Conservation (phyloP, 1,284 basidiomycete species). For the Moniliella sp. region DNA sequence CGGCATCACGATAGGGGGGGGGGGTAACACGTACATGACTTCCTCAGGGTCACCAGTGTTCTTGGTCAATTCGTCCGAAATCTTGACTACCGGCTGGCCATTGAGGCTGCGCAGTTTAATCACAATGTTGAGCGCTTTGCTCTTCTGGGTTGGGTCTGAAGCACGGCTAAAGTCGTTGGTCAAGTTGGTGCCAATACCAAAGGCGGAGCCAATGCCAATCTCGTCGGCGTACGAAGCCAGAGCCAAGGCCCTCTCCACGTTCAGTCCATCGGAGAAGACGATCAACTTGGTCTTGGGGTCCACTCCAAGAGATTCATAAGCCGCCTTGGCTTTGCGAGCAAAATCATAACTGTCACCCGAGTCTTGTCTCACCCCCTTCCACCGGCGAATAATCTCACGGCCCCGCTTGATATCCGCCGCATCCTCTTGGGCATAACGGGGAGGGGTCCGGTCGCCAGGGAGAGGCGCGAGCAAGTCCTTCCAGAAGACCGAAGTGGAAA, state of each 20-base stretch:
- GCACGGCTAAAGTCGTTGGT: constrained; percentile 17
- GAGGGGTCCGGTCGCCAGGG: neutral
- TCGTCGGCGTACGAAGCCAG: constrained; percentile 11
- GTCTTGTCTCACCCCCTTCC: constrained; percentile 28
- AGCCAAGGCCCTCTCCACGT: constrained; percentile 17
- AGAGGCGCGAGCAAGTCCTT: constrained; percentile 16
- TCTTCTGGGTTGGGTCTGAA: constrained; percentile 1
- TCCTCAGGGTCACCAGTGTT: constrained; percentile 25
- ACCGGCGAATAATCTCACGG: constrained; percentile 16
- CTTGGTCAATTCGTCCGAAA: constrained; percentile 30
- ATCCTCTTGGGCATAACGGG: constrained; percentile 1
- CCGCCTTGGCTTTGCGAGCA: constrained; percentile 12
- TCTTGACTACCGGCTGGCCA: constrained; percentile 22
- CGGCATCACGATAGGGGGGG: neutral
- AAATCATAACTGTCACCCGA: constrained; percentile 21
- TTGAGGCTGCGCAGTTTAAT: constrained; percentile 25
- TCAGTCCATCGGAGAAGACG: constrained; percentile 23
- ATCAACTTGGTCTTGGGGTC: constrained; percentile 22
- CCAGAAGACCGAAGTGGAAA: constrained; percentile 27
- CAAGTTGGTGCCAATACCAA: constrained; percentile 22
- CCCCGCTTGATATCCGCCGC: constrained; percentile 4
- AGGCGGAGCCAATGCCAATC: constrained; percentile 22
- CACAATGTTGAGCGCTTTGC: constrained; percentile 26
- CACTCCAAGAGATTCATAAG: constrained; percentile 15
- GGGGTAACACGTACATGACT: constrained; percentile 6